Conservation (phyloP, 345 rosid genomes). For the Ceriops decandra region DNA sequence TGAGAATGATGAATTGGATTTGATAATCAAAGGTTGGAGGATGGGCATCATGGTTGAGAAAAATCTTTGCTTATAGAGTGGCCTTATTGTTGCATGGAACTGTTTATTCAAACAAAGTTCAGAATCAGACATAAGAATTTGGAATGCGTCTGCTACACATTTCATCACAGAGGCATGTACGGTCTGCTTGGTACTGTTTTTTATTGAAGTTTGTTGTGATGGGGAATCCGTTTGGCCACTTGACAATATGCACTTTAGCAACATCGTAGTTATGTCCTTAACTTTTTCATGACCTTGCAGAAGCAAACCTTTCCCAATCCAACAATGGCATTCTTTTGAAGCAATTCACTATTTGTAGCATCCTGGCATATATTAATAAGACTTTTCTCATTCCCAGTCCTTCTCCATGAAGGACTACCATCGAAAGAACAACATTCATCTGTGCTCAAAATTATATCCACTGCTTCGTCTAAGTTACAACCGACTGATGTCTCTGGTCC, state of each 20-base stretch:
- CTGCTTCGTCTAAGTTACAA: constrained; percentile 65
- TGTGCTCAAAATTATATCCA: constrained; percentile 49
- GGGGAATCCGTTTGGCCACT: constrained; percentile 19
- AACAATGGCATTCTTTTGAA: constrained; percentile 54
- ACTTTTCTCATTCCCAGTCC: constrained; percentile 29
- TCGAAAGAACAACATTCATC: constrained; percentile 19
- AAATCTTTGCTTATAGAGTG: constrained; percentile 89
- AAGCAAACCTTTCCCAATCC: constrained; percentile 92
- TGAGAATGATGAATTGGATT: constrained; percentile 44
- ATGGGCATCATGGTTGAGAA: constrained; percentile 66
- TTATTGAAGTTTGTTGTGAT: constrained; percentile 11
- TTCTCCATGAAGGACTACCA: constrained; percentile 22
- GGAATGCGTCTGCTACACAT: constrained; percentile 82
- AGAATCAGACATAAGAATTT: constrained; percentile 69
- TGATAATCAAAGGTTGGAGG: constrained; percentile 53
- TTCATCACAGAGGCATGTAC: constrained; percentile 43
- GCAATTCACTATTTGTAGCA: constrained; percentile 30
- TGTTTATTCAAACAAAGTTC: constrained; percentile 60
- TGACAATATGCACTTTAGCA: constrained; percentile 29
- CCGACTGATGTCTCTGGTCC: constrained; percentile 27
- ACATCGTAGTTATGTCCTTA: constrained; percentile 50
- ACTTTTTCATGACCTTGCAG: constrained; percentile 81
- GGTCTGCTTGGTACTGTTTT: constrained; percentile 25
- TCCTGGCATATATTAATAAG: constrained; percentile 37
- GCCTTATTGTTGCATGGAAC: constrained; percentile 69